Evolutionary conservation across 768 basidiomycete genomes (phyloP), one percentile per base, ranked within the genome.

Genomic region (Panus rudis): DNA sequence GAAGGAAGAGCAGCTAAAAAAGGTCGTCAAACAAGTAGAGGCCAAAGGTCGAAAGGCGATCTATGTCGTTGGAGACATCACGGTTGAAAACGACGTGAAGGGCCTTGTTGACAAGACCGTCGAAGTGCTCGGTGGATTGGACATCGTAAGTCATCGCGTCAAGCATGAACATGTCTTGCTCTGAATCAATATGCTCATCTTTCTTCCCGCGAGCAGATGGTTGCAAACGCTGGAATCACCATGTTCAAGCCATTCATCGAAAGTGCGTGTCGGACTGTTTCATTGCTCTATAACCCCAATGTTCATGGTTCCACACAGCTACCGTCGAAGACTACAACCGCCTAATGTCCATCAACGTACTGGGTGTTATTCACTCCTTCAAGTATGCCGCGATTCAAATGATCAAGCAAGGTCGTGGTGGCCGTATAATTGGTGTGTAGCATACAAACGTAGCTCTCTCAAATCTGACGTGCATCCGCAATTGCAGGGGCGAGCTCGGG

Each of bases 11-110:
- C 37, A 42, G n/a, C 48, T 58, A 10, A 41, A 46, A 6, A 31
- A 24, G 1, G 43, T 55, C 7, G 52, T 43, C 8, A 30, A 43
- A 19, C 48, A 50, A 8, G 50, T 62, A 35, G 24, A 43, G 33
- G 49, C 28, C 2, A 51, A 49, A 30, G 59, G 59, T 6, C 52
- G 58, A 27, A 52, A 46, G 35, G 43, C 63, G 4, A 37, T 53
- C 8, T 22, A 52, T 14, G 49, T 65, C 1, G 32, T 60, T 6
- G 70, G 58, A 2, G 72, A 78, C 46, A 68, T 78, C 3, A 52
- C 61, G 4, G 27, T 51, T 2, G 75, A 77, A 41, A 50, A 49
- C 1, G 63, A 73, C 6, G 73, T 78, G 2, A 57, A 66, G 42
- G 42, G 21, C 5, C 62, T 76, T 58, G 55, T 79, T 2, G 57